A percentile compares a stretch with the other conserved stretches of the same genome.
Evolutionary conservation across 371 early-diverging fungal genomes (phyloP).

Genomic region (Actinomucor elegans): DNA sequence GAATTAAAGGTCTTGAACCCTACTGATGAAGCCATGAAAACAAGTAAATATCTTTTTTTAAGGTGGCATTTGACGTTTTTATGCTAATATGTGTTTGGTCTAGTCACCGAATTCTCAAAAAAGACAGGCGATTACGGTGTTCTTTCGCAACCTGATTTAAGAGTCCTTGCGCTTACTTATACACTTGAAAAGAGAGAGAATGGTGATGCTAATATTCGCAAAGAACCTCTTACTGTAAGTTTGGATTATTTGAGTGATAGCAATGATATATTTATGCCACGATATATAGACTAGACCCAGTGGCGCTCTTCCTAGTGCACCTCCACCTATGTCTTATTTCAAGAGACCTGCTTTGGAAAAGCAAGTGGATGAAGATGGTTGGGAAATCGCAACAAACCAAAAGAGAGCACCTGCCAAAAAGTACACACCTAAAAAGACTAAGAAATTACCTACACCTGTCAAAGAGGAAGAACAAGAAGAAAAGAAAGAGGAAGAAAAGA

Average conservation of each 20-base stretch:
- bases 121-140: constrained; percentile 91
- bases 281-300: constrained; percentile 39
- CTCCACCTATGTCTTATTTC: constrained; percentile 31
- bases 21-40: constrained; percentile 74
- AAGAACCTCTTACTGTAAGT: constrained; percentile 57
- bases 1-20: constrained; percentile 70
- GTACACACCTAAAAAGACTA: constrained; percentile 7
- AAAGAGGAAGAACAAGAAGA: constrained; percentile 28
- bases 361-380: constrained; percentile 52
- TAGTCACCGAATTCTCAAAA: constrained; percentile 83
- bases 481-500: constrained; percentile 83
- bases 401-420: constrained; percentile 28
- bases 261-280: background rate
- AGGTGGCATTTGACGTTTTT: background rate
- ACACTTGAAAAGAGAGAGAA: constrained; percentile 79
- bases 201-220: constrained; percentile 63
- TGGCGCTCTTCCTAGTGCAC: constrained; percentile 41
- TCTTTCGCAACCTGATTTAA: constrained; percentile 84
- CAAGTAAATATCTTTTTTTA: constrained; percentile 46
- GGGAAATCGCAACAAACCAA: constrained; percentile 41
- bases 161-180: constrained; percentile 86
- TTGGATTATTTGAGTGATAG: background rate
- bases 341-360: constrained; percentile 15
- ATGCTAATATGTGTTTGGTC: background rate
- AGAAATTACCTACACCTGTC: background rate